Evolutionary conservation across 495 filamentous ascomycete genomes (phyloP).

Genomic region (Acidomyces sp.): DNA sequence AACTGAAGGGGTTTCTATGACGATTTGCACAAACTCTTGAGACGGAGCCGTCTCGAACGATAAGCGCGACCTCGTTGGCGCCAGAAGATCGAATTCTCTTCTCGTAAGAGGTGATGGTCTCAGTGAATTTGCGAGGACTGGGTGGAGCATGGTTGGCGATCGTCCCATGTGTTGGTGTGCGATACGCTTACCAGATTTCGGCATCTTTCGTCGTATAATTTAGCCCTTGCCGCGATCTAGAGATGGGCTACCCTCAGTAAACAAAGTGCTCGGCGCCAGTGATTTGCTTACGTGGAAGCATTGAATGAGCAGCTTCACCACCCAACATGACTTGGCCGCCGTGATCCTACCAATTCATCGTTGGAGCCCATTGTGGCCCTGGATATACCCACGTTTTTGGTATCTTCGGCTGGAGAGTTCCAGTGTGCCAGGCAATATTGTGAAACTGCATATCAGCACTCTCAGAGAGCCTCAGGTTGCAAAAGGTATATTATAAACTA

Average conservation of each 20-base stretch:
- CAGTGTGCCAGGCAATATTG: no score
- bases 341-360: constrained; percentile 1
- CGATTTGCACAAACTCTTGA: neutral
- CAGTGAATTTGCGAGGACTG: neutral
- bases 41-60: constrained; percentile 1
- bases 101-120: constrained; percentile 2
- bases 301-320: constrained; percentile 3
- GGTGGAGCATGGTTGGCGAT: neutral
- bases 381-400: no score
- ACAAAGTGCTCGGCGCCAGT: neutral
- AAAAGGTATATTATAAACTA: no score
- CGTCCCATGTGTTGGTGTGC: no score
- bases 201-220: constrained; percentile 7
- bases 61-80: constrained; percentile 2
- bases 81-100: constrained; percentile 3
- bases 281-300: constrained; percentile 4
- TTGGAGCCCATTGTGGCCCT: constrained; percentile 3
- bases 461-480: no score
- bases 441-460: no score
- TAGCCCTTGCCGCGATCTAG: constrained; percentile 2
- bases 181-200: constrained; percentile 1
- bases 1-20: neutral
- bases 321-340: constrained; percentile 2
- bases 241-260: neutral
- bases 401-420: no score